A percentile compares a stretch with the other conserved stretches of the same genome.
Evolutionary conservation across 768 basidiomycete species (phyloP).

Genomic region (Leccinum rimulosum): DNA sequence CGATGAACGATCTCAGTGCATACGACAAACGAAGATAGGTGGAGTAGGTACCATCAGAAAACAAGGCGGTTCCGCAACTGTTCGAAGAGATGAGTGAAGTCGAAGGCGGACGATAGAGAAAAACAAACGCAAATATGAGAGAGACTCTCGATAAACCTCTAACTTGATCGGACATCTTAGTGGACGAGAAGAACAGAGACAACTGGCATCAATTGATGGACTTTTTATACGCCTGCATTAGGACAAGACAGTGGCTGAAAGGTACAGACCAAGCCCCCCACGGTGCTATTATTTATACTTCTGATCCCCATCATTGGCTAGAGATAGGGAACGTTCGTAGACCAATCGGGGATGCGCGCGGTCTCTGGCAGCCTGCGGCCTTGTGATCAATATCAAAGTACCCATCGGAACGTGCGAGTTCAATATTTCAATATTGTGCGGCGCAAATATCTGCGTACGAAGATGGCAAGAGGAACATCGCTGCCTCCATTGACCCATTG

Average conservation of each 20-base stretch:
- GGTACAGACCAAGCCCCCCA: neutral
- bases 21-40: neutral
- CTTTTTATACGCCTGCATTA: conserved; percentile 12
- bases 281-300: neutral
- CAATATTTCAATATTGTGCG: neutral
- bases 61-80: conserved; percentile 84
- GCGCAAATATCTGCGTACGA: neutral
- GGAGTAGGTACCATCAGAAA: conserved; percentile 67
- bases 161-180: conserved; percentile 17
- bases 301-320: conserved; percentile 13
- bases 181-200: neutral
- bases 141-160: conserved; percentile 54
- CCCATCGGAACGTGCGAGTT: neutral
- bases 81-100: conserved; percentile 3
- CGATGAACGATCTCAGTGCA: conserved; percentile 5
- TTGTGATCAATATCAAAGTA: neutral
- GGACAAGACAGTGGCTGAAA: neutral
- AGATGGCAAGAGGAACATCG: neutral
- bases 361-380: too few relatives aligned
- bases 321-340: conserved; percentile 22
- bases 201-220: neutral
- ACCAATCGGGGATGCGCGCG: neutral
- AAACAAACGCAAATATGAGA: conserved; percentile 78
- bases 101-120: conserved; percentile 6
- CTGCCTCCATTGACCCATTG: neutral